phyloP scores from a whole-genome alignment of 2,329 filamentous ascomycete genomes.

The Talaromyces marneffei region DNA sequence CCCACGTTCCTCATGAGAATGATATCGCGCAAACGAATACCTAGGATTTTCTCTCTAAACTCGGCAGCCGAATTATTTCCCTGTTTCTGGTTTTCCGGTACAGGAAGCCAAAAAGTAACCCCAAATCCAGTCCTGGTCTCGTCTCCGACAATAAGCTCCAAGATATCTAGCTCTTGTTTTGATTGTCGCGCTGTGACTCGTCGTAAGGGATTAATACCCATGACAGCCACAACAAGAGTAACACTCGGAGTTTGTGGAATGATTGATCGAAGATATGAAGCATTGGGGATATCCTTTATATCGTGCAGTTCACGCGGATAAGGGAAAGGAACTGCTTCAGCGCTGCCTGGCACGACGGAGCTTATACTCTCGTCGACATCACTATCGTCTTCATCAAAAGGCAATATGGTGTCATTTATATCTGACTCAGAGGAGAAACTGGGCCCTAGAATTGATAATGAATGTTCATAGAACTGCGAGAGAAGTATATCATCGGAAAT shows the following conservation, averaged over 20 bases:
- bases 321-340: slow-evolving; percentile 16
- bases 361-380: background rate
- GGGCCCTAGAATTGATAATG: slow-evolving; percentile 64
- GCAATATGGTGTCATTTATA: slow-evolving; percentile 23
- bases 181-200: slow-evolving; percentile 57
- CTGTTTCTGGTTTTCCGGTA: slow-evolving; percentile 18
- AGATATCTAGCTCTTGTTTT: slow-evolving; percentile 54
- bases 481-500: slow-evolving; percentile 32
- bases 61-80: slow-evolving; percentile 22
- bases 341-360: background rate
- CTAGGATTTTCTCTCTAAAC: slow-evolving; percentile 33
- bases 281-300: slow-evolving; percentile 64
- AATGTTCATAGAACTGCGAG: slow-evolving; percentile 71
- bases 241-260: slow-evolving; percentile 75
- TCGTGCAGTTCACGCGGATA: slow-evolving; percentile 51
- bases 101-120: slow-evolving; percentile 74
- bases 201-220: slow-evolving; percentile 63
- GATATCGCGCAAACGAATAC: slow-evolving; percentile 65
- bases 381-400: slow-evolving; percentile 11
- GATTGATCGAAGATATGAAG: slow-evolving; percentile 59
- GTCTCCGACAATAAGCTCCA: slow-evolving; percentile 78
- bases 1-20: slow-evolving; percentile 75
- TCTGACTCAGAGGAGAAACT: slow-evolving; percentile 24
- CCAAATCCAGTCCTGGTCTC: slow-evolving; percentile 75
- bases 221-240: slow-evolving; percentile 73